Conservation (phyloP, 2,329 filamentous ascomycete genomes). For the Leptodontidium sp. region DNA sequence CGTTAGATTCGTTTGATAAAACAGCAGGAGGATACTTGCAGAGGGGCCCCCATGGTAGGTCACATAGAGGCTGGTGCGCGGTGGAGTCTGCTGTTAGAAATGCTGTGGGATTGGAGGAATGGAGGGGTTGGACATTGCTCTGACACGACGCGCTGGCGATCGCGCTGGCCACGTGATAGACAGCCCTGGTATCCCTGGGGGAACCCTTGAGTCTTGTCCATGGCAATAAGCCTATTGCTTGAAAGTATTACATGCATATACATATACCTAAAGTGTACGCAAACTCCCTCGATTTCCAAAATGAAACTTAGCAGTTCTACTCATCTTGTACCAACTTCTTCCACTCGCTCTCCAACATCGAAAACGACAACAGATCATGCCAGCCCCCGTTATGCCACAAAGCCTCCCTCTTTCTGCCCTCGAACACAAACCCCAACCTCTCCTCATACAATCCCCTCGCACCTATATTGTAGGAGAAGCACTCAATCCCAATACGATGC, state of each 20-base stretch:
- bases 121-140: neutral
- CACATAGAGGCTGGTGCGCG: neutral
- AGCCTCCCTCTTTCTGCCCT: conserved; percentile 47
- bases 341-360: conserved; percentile 50
- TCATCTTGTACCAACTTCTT: neutral
- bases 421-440: conserved; percentile 48
- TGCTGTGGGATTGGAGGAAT: neutral
- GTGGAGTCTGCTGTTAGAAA: neutral
- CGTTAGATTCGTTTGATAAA: neutral
- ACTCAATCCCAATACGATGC: conserved; percentile 48
- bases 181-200: neutral
- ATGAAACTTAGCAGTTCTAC: neutral
- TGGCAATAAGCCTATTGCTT: no score
- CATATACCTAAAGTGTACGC: neutral
- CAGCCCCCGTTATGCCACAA: conserved; percentile 49
- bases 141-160: neutral
- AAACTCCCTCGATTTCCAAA: neutral
- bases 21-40: neutral
- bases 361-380: conserved; percentile 47
- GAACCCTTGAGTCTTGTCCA: neutral
- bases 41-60: neutral
- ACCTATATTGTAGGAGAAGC: conserved; percentile 47
- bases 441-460: conserved; percentile 47
- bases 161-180: neutral
- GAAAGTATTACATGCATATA: no score